Evolutionary conservation across 192 early-diverging fungal species (phyloP), one percentile per base, ranked within the genome.

Genomic region (Coemansia interrupta): DNA sequence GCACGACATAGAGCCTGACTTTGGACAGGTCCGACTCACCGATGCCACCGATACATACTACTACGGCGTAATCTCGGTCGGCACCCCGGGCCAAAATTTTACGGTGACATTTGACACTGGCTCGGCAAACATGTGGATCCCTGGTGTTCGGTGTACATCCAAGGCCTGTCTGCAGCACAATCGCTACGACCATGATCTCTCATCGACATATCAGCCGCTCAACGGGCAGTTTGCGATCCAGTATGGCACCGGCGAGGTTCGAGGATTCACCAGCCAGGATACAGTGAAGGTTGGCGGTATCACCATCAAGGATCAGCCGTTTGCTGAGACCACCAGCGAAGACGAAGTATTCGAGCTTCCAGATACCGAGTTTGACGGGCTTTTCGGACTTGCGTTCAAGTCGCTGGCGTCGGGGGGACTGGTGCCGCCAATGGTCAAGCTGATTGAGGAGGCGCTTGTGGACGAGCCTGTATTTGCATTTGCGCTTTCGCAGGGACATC

Each of bases 31-130:
- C 7, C 67, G 73, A 14, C 44, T 76, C 42, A 76, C 73, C 13
- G 73, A 76, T 22, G 73, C 73, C 43, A 76, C 73, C 2, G 81
- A 83, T 28, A 64, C 61, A 1, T 66, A 89, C 66, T 81, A 81
- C 68, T 81, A 77, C 39, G 87, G 85, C 19, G 57, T 78, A 0
- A 78, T 90, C 20, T 77, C 80, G 6, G 57, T 90, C 5, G 89
- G 89, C 47, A 84, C 85, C 6, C 89, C 89, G 9, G 73, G 82
- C 13, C 86, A 87, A 51, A 60, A 61, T 19, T 89, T 89, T 46
- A 81, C 83, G 14, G 67, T 89, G 54, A 83, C 82, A 24, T 86
- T 90, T 55, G 89, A 90, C 53, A 90, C 89, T 0, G 89, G 89
- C 7, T 87, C 86, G n/a, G 74, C 83, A 22, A 86, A 88, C 68